Conservation (phyloP, 2,329 filamentous ascomycete genomes). For the Fusarium illudens region DNA sequence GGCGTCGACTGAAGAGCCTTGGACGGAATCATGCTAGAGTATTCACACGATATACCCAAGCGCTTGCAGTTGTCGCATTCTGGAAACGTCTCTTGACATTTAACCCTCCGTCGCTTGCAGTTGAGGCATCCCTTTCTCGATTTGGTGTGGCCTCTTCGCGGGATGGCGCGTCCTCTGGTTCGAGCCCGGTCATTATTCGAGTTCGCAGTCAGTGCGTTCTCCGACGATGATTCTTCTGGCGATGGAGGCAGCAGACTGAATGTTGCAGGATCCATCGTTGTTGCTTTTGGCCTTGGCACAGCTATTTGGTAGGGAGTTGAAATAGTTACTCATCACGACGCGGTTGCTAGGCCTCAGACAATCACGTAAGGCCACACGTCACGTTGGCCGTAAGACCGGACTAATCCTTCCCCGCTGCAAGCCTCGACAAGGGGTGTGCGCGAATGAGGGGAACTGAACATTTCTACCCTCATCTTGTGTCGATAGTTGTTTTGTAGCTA, state of each 20-base stretch:
- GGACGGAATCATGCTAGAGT: conserved; percentile 6
- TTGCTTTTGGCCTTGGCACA: background rate
- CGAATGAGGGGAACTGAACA: background rate
- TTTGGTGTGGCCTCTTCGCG: conserved; percentile 27
- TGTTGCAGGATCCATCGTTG: background rate
- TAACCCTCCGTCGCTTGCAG: conserved; percentile 36
- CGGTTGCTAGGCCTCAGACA: background rate
- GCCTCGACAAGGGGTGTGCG: background rate
- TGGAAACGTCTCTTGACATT: conserved; percentile 32
- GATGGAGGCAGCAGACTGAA: background rate
- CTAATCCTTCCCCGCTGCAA: conserved; percentile 15
- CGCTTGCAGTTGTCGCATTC: conserved; percentile 25
- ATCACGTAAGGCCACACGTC: background rate
- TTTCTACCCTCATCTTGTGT: no score
- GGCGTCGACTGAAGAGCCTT: conserved; percentile 11
- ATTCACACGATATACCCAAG: conserved; percentile 27
- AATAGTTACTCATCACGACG: background rate
- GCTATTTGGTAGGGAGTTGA: background rate
- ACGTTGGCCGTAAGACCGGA: conserved; percentile 17
- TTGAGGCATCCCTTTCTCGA: conserved; percentile 32
- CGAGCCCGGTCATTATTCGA: background rate
- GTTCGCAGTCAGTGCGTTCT: background rate
- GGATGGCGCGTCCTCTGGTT: conserved; percentile 6
- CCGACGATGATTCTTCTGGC: background rate
- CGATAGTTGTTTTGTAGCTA: no score